Conservation (phyloP, 129 eudicot species). For the Ambrosia artemisiifolia region DNA sequence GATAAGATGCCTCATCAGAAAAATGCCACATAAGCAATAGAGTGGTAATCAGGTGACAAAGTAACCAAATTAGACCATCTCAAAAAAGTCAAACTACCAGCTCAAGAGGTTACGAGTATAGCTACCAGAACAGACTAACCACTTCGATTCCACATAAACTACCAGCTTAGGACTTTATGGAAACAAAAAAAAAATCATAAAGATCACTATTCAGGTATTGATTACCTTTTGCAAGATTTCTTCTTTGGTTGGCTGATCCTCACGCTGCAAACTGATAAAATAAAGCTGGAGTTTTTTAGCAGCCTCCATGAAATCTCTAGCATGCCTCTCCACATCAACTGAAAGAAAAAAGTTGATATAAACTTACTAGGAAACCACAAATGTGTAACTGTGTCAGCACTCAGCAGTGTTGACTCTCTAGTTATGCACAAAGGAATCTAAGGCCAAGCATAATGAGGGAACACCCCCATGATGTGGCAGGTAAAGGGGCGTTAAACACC, state of each 20-base stretch:
- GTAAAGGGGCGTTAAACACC: no score
- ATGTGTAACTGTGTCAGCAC: background rate
- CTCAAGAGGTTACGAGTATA: background rate
- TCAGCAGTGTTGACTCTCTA: background rate
- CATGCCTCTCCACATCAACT: slow-evolving; percentile 99
- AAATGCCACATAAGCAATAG: background rate
- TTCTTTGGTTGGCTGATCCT: slow-evolving; percentile 71
- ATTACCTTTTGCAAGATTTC: slow-evolving; percentile 76
- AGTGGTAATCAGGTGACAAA: background rate
- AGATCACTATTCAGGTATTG: background rate
- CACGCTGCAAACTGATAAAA: slow-evolving; percentile 77
- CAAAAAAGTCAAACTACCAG: background rate
- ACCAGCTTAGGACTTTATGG: background rate
- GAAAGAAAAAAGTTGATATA: background rate
- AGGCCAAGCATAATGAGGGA: no score
- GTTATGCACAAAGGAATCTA: background rate
- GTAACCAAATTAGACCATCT: background rate
- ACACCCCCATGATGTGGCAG: no score
- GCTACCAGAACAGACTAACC: background rate
- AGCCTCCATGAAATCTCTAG: slow-evolving; percentile 99
- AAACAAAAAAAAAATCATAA: background rate
- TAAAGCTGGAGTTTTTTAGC: slow-evolving; percentile 89
- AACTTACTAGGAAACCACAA: background rate
- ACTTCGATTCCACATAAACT: background rate
- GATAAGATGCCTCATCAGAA: background rate